phyloP scores from a whole-genome alignment of 352 stramenopile genomes.

The Lagenidium sp. region DNA sequence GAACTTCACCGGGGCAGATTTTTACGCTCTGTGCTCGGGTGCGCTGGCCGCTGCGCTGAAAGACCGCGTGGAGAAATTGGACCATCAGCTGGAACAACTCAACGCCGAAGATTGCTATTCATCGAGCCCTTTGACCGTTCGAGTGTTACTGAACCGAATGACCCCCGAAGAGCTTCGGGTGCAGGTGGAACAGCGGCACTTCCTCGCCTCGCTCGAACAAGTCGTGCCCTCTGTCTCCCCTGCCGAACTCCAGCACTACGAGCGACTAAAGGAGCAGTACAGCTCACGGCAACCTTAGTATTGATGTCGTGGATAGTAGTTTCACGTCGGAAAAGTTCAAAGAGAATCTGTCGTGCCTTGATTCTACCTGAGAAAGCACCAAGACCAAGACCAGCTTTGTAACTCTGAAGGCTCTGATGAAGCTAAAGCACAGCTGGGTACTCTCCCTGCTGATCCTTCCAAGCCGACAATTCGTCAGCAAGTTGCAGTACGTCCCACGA shows the following conservation, averaged over 20 bases:
- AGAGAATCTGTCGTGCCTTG: slow-evolving; percentile 1
- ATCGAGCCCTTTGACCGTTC: slow-evolving; percentile 57
- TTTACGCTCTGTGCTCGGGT: slow-evolving; percentile 77
- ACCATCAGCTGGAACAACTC: slow-evolving; percentile 53
- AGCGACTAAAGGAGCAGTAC: slow-evolving; percentile 82
- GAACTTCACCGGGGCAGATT: slow-evolving; percentile 80
- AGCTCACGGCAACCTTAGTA: slow-evolving; percentile 66
- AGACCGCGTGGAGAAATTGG: slow-evolving; percentile 55
- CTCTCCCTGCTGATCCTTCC: too few species aligned
- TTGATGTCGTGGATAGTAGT: too few species aligned
- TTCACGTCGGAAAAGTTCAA: slow-evolving; percentile 2
- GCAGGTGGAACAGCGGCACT: slow-evolving; percentile 41
- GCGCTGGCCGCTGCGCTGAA: slow-evolving; percentile 70
- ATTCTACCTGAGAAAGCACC: too few species aligned
- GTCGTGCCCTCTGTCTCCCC: slow-evolving; percentile 81
- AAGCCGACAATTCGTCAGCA: too few species aligned
- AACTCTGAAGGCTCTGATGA: too few species aligned
- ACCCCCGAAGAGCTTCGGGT: slow-evolving; percentile 52
- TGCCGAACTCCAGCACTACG: slow-evolving; percentile 82
- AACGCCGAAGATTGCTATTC: slow-evolving; percentile 79
- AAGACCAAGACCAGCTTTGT: too few species aligned
- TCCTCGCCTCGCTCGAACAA: slow-evolving; percentile 38
- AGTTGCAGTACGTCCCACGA: too few species aligned
- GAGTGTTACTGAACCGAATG: slow-evolving; percentile 55
- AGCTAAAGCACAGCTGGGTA: too few species aligned